phyloP scores from a whole-genome alignment of 768 basidiomycete genomes.

The Hemileccinum rubropunctum region DNA sequence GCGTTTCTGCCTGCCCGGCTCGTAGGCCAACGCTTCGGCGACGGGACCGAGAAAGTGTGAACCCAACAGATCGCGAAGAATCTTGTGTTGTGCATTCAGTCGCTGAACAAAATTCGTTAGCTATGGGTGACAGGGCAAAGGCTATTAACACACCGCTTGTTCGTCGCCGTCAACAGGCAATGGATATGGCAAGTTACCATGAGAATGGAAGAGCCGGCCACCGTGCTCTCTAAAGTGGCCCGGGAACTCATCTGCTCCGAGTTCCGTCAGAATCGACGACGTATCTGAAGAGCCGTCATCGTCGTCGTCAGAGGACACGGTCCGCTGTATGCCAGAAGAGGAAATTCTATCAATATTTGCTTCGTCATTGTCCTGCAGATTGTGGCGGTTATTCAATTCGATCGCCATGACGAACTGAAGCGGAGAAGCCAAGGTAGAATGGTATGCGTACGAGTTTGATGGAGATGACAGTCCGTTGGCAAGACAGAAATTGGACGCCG shows the following conservation, averaged over 20 bases:
- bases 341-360: constrained; percentile 8
- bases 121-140: not conserved
- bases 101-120: constrained; percentile 39
- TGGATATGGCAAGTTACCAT: constrained; percentile 60
- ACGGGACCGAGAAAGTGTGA: constrained; percentile 62
- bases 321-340: constrained; percentile 6
- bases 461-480: constrained; percentile 35
- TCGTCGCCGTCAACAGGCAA: constrained; percentile 72
- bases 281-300: constrained; percentile 41
- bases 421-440: constrained; percentile 6
- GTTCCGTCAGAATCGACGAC: constrained; percentile 43
- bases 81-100: constrained; percentile 46
- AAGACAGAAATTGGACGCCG: constrained; percentile 38
- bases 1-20: constrained; percentile 41
- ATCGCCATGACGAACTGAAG: constrained; percentile 27
- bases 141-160: constrained; percentile 50
- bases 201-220: constrained; percentile 68
- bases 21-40: constrained; percentile 43
- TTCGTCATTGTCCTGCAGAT: constrained; percentile 21
- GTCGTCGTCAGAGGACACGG: constrained; percentile 25
- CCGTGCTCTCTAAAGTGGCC: constrained; percentile 55
- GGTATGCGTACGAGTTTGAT: constrained; percentile 21
- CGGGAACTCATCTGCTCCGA: constrained; percentile 55
- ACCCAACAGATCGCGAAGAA: constrained; percentile 51
- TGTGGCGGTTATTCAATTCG: constrained; percentile 22